phyloP scores from a whole-genome alignment of 176 grass and related monocot species.

The Raddia distichophylla region DNA sequence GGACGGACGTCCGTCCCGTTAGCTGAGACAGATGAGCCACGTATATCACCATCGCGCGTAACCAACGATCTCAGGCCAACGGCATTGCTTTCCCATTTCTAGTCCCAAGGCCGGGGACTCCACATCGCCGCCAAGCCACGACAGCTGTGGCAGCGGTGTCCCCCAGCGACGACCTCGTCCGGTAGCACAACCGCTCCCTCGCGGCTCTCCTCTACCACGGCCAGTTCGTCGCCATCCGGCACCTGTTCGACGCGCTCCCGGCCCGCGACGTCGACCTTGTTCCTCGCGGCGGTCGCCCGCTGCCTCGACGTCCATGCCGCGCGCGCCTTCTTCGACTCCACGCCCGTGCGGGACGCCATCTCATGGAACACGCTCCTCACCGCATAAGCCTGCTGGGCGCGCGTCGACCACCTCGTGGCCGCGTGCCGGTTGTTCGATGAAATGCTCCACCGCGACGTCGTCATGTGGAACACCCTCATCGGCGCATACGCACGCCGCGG shows the following conservation, averaged over 20 bases:
- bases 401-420: constrained; percentile 40
- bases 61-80: too few relatives aligned
- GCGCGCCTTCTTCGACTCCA: constrained; percentile 51
- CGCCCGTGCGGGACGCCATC: constrained; percentile 54
- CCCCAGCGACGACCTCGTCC: constrained; percentile 12
- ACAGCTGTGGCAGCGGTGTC: background rate
- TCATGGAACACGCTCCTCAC: constrained; percentile 72
- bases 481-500: constrained; percentile 48
- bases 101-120: too few relatives aligned
- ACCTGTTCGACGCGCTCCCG: constrained; percentile 65
- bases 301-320: constrained; percentile 33
- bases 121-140: background rate
- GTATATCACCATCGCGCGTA: too few relatives aligned
- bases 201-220: constrained; percentile 45
- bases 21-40: too few relatives aligned
- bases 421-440: constrained; percentile 60
- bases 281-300: constrained; percentile 60
- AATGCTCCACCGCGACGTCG: constrained; percentile 55
- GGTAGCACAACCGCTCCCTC: constrained; percentile 56
- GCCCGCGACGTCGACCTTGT: constrained; percentile 48
- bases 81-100: too few relatives aligned
- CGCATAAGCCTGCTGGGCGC: constrained; percentile 38
- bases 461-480: constrained; percentile 74
- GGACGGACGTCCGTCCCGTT: too few relatives aligned
- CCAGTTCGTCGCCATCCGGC: constrained; percentile 49